Evolutionary conservation across 495 filamentous ascomycete species (phyloP), one percentile per base, ranked within the genome.

Genomic region (Copromyces sp.): DNA sequence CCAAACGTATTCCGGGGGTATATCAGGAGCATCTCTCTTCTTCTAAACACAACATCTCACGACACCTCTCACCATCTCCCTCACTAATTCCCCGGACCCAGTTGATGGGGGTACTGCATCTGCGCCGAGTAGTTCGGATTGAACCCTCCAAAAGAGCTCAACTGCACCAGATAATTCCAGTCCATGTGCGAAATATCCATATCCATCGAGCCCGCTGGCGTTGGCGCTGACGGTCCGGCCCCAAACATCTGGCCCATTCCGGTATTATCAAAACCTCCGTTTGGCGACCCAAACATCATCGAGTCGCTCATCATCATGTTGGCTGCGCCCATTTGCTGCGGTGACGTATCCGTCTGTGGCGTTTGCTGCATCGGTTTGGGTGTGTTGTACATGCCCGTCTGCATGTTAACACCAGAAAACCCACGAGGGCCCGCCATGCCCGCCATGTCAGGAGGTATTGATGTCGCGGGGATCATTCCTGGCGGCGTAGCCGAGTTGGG

Each of bases 151-250:
- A 76, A 76, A 29, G 74, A 74, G 59, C 72, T 73, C 35, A 82
- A 81, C 73, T 84, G 83, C 42, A 84, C 77, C 16, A 85, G 47
- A 69, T 81, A 84, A 47, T 81, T 81, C 83, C 82, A 84, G 44
- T 85, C 83, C 80, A 85, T 82, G 39, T 83, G 80, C 17, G 77
- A 77, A 39, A 82, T 78, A 71, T 82, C 83, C 4, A 81, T 74
- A 45, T 84, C 82, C n/a, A 79, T 77, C 75, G 80, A 78, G 7
- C 74, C 76, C 29, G 75, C 71, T 5, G 77, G 44, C 6, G 71
- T 44, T 44, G 71, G 11, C 47, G 44, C 40, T 68, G 53, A 29
- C 41, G 39, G n/a, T 70, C 38, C 38, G 11, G 39, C 14, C 3
- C 73, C 72, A 53, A 76, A 78, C 73, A 78, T 70, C 59, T 73